Base-by-base conservation (phyloP, 371 early-diverging fungal genomes). In the Mycotypha africana region DNA sequence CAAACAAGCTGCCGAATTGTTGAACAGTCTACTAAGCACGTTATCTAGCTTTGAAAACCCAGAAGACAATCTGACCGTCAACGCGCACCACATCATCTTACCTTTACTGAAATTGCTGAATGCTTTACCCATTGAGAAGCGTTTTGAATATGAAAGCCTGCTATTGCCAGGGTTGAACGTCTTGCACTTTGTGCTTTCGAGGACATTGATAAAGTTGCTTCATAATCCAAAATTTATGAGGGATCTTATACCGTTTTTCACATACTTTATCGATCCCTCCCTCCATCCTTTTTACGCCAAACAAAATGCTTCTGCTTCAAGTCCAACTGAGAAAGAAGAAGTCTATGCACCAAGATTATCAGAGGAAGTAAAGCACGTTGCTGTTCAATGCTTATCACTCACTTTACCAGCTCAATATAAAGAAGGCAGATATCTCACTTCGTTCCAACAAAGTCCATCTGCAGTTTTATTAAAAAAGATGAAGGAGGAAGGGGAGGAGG, bases 341-440 rank as follows among this genome's bases (percentile, higher is more conserved):
- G 14, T 4, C 5, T 4, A 9, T 33, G 34, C 15, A 6, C 28
- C 23, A n/a, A 38, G 9, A 19, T 4, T 32, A 3, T 49, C 62
- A 23, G 77, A 77, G 44, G 74, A 74, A 42, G 54, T 65, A 4
- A 64, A 62, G 22, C 57, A 59, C 10, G 34, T 62, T 1, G 49
- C 64, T 4, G 43, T 78, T 3, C 30, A 42, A 21, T 78, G 75
- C 41, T 43, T 78, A 21, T 39, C 60, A 11, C 45, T 60, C 8
- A 42, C 55, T 14, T 39, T 70, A 31, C 72, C 71, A 9, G 37
- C 31, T 3, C 31, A 35, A 0, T 50, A 56, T n/a, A 42, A 37
- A 32, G 49, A 59, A 20, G 46, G 45, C 12, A 28, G 47, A 35
- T 30, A 45, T 33, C n/a, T n/a, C n/a, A 45, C 31, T 15, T 33